Evolutionary conservation across 805 yeast genomes (phyloP).

Genomic region (Babjeviella inositovora): DNA sequence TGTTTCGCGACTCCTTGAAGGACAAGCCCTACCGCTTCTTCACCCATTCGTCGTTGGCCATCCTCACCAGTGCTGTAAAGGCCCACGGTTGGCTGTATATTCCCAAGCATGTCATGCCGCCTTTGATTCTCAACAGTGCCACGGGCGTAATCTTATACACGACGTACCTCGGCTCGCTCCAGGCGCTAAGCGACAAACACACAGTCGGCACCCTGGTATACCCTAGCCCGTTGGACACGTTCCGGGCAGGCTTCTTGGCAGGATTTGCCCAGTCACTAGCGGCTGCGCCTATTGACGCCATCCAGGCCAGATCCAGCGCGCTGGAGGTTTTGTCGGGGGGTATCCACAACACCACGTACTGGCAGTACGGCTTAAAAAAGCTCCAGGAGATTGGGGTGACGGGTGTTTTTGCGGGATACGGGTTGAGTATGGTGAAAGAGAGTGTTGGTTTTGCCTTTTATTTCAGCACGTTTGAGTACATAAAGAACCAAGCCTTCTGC

Average conservation of each 20-base stretch:
- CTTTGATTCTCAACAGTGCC: conserved; percentile 76
- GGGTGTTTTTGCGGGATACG: conserved; percentile 84
- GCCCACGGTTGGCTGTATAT: conserved; percentile 78
- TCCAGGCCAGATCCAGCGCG: conserved; percentile 66
- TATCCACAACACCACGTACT: conserved; percentile 43
- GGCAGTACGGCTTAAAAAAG: conserved; percentile 63
- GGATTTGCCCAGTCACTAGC: conserved; percentile 81
- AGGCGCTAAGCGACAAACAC: conserved; percentile 11
- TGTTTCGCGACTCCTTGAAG: conserved; percentile 21
- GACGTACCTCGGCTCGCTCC: conserved; percentile 49
- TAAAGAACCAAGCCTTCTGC: conserved; percentile 53
- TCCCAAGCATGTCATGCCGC: conserved; percentile 78
- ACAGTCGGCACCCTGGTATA: conserved; percentile 7
- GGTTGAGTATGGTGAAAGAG: conserved; percentile 67
- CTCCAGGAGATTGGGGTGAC: conserved; percentile 57
- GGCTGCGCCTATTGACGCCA: conserved; percentile 90
- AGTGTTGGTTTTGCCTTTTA: conserved; percentile 72
- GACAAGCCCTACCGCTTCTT: conserved; percentile 33
- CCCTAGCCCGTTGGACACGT: conserved; percentile 33
- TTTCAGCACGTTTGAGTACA: conserved; percentile 64
- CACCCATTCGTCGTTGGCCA: conserved; percentile 70
- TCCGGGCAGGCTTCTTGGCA: conserved; percentile 72
- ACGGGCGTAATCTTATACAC: conserved; percentile 80
- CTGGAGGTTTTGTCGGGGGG: conserved; percentile 52
- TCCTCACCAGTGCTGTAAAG: conserved; percentile 53